A percentile compares a stretch with the other conserved stretches of the same genome.
Conservation (phyloP, 192 early-diverging fungal species). For the Umbelopsis sp. region DNA sequence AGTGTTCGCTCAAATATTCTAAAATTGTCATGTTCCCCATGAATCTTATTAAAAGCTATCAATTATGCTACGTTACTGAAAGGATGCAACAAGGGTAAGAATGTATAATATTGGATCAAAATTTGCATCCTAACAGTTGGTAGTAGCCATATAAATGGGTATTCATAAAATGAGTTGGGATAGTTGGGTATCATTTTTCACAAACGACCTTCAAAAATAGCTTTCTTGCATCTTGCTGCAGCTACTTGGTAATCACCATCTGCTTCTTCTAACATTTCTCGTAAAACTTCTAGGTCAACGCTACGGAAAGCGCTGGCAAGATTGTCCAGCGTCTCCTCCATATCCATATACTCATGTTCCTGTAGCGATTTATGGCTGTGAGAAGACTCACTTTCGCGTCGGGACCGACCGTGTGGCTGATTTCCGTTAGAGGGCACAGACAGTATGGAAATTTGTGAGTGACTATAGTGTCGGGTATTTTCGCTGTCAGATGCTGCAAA, state of each 20-base stretch:
- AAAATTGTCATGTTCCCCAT: not conserved
- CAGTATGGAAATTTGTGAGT: constrained; percentile 5
- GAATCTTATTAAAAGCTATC: not conserved
- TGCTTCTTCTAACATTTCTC: constrained; percentile 9
- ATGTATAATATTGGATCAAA: not conserved
- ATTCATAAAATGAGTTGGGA: no score
- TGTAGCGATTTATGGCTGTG: not conserved
- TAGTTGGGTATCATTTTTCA: constrained; percentile 5
- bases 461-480: not conserved
- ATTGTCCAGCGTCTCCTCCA: constrained; percentile 6
- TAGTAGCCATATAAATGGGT: not conserved
- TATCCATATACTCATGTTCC: constrained; percentile 11
- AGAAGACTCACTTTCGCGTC: constrained; percentile 1
- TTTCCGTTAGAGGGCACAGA: constrained; percentile 3
- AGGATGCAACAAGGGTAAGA: not conserved
- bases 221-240: not conserved
- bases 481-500: not conserved
- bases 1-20: not conserved
- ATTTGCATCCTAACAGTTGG: not conserved
- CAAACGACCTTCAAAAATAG: constrained; percentile 10
- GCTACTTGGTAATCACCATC: constrained; percentile 1
- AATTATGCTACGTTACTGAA: not conserved
- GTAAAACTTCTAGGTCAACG: not conserved
- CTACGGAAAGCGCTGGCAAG: not conserved
- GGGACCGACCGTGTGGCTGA: not conserved